A percentile compares a stretch with the other conserved stretches of the same genome.
Evolutionary conservation across 768 basidiomycete species (phyloP).

Genomic region (Pulveroboletus sp.): DNA sequence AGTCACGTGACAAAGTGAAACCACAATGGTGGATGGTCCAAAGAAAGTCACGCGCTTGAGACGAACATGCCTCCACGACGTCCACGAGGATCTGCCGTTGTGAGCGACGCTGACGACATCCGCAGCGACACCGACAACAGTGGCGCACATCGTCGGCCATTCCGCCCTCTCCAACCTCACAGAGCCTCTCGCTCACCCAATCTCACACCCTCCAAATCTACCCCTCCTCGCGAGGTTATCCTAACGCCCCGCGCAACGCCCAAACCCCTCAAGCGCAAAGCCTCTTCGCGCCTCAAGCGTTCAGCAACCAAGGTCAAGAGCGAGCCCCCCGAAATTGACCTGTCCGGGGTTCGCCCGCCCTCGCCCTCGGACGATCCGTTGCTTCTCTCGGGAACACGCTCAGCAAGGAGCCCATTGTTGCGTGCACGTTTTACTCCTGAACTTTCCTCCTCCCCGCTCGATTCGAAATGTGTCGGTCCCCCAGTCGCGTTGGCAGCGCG

Average conservation of each 20-base stretch:
- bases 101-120: background rate
- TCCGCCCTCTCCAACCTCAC: constrained; percentile 14
- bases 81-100: constrained; percentile 6
- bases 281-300: constrained; percentile 21
- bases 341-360: constrained; percentile 57
- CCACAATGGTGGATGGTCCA: background rate
- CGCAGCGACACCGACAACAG: background rate
- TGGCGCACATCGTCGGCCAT: constrained; percentile 14
- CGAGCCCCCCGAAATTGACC: constrained; percentile 61
- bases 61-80: constrained; percentile 18
- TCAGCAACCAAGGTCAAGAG: constrained; percentile 42
- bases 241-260: constrained; percentile 30
- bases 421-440: constrained; percentile 36
- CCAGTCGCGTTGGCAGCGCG: constrained; percentile 19
- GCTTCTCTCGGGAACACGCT: constrained; percentile 45
- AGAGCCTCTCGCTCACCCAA: constrained; percentile 28
- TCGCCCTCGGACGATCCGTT: constrained; percentile 77
- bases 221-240: constrained; percentile 63
- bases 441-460: constrained; percentile 31
- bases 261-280: constrained; percentile 39
- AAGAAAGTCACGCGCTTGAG: constrained; percentile 2
- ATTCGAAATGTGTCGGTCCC: background rate
- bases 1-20: constrained; percentile 13
- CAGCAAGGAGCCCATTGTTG: constrained; percentile 22
- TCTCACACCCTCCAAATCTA: constrained; percentile 51